Conservation (phyloP, 495 filamentous ascomycete species). For the Lepidopterella palustris region DNA sequence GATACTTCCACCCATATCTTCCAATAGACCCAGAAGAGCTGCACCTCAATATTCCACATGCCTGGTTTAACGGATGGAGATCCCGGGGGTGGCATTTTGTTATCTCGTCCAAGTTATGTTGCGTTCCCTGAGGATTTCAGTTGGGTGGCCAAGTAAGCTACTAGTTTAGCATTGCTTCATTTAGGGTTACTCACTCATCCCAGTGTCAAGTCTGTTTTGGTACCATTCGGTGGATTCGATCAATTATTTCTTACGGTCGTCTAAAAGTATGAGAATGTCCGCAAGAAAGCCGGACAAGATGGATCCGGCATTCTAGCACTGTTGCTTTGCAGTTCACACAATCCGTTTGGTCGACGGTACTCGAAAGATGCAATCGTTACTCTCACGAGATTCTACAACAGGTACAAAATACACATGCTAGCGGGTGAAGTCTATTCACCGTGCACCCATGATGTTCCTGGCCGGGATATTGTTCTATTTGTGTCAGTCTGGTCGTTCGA, state of each 20-base stretch:
- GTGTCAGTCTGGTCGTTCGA: conserved; percentile 47
- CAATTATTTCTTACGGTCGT: conserved; percentile 11
- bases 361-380: conserved; percentile 39
- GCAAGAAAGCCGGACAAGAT: conserved; percentile 1
- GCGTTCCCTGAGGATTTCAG: conserved; percentile 25
- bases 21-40: conserved; percentile 9
- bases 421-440: conserved; percentile 57
- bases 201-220: conserved; percentile 11
- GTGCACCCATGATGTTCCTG: conserved; percentile 39
- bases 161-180: not conserved
- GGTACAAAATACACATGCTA: conserved; percentile 50
- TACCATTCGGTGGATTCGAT: conserved; percentile 10
- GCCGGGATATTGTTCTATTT: conserved; percentile 33
- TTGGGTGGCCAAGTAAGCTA: conserved; percentile 7
- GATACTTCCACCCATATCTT: conserved; percentile 19
- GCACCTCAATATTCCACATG: conserved; percentile 21
- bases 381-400: conserved; percentile 46
- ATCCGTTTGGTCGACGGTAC: conserved; percentile 54
- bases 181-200: not conserved
- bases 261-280: conserved; percentile 6
- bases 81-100: conserved; percentile 29
- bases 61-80: conserved; percentile 22
- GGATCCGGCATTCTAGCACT: conserved; percentile 24
- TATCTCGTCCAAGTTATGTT: conserved; percentile 23
- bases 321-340: conserved; percentile 53